Conservation (phyloP, 2,329 filamentous ascomycete genomes). For the Pseudonectria foliicola region DNA sequence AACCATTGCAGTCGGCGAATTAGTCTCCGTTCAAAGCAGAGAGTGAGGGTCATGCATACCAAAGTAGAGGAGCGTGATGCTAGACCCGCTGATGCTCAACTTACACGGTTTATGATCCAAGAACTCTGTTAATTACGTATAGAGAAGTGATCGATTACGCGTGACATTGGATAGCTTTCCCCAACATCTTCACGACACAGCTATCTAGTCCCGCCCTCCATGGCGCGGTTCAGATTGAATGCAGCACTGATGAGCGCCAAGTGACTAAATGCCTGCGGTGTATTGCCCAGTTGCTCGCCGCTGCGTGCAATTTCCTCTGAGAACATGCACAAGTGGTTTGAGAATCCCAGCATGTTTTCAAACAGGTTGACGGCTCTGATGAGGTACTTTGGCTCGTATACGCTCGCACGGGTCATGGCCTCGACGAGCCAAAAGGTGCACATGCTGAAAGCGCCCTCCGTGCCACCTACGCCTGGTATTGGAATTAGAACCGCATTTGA, state of each 20-base stretch:
- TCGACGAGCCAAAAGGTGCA: constrained; percentile 80
- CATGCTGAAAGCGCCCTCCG: constrained; percentile 73
- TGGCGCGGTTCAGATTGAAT: constrained; percentile 61
- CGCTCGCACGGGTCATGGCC: constrained; percentile 61
- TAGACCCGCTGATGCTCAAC: too few species aligned
- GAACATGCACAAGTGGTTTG: constrained; percentile 72
- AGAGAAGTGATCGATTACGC: too few species aligned
- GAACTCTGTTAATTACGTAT: too few species aligned
- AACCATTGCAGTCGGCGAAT: constrained; percentile 45
- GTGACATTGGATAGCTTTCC: too few species aligned
- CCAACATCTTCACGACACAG: too few species aligned
- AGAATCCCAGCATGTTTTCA: constrained; percentile 70
- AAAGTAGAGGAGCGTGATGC: too few species aligned
- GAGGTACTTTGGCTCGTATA: constrained; percentile 59
- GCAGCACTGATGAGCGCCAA: constrained; percentile 69
- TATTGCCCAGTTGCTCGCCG: constrained; percentile 73
- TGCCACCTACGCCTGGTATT: constrained; percentile 58
- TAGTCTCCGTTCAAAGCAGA: constrained; percentile 20
- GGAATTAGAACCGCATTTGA: constrained; percentile 3
- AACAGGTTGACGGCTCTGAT: constrained; percentile 60
- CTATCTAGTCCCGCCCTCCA: constrained; percentile 16
- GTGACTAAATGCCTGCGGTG: constrained; percentile 72
- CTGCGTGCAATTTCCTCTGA: constrained; percentile 69
- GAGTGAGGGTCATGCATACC: too few species aligned
- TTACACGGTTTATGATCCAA: too few species aligned